Percentiles rank a stretch among this genome's conserved stretches.
phyloP scores from a whole-genome alignment of 2,329 filamentous ascomycete species.

The Fusarium cicatricum region DNA sequence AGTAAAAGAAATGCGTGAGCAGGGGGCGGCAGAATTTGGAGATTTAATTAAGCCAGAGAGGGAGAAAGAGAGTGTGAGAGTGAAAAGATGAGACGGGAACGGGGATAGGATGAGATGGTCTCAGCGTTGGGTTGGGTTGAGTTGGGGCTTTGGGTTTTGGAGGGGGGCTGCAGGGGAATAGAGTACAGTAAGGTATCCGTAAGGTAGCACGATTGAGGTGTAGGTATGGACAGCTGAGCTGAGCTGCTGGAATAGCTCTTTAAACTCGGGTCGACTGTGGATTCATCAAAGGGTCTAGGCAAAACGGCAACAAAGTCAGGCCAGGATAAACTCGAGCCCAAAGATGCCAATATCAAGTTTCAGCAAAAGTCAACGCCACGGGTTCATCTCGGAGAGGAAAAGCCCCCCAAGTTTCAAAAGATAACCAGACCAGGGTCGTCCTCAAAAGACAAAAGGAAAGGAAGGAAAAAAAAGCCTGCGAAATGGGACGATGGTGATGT shows the following conservation, averaged over 20 bases:
- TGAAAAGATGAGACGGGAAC: constrained; percentile 1
- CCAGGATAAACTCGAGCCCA: background rate
- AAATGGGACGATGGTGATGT: constrained; percentile 2
- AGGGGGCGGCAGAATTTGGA: background rate
- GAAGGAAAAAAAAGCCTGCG: too few relatives aligned
- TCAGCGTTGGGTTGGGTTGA: background rate
- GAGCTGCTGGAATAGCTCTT: too few relatives aligned
- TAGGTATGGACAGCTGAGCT: too few relatives aligned
- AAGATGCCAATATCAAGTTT: too few relatives aligned
- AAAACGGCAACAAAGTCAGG: background rate
- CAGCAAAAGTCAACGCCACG: too few relatives aligned
- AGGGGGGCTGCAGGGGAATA: background rate
- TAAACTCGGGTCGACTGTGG: too few relatives aligned
- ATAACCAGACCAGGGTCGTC: too few relatives aligned
- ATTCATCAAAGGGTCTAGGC: too few relatives aligned
- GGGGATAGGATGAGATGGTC: background rate
- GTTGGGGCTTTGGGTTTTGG: background rate
- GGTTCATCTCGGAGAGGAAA: background rate
- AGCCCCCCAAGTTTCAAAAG: background rate
- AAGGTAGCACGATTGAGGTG: too few relatives aligned
- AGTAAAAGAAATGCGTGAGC: constrained; percentile 6
- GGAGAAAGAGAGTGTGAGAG: background rate
- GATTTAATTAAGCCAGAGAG: background rate
- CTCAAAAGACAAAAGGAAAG: too few relatives aligned
- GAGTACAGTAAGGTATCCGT: too few relatives aligned